Conservation (phyloP, 768 basidiomycete species). For the Thelephora ganbajun region DNA sequence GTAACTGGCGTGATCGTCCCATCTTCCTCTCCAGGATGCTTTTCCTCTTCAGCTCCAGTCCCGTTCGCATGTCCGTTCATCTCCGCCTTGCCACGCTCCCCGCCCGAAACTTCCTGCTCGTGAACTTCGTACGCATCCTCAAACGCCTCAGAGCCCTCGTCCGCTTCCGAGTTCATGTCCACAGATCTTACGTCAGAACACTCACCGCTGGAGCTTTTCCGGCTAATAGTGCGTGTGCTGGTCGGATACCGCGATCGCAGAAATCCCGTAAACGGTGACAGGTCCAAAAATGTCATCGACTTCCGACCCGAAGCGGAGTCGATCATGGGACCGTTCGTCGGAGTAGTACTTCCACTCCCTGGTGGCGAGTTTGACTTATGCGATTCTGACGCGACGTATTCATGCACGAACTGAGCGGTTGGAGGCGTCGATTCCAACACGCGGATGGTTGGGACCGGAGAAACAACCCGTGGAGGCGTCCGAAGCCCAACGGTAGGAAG, state of each 20-base stretch:
- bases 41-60: neutral
- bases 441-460: neutral
- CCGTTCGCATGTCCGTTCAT: neutral
- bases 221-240: conserved; percentile 13
- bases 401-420: conserved; percentile 10
- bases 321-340: conserved; percentile 21
- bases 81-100: neutral
- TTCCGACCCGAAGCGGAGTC: conserved; percentile 9
- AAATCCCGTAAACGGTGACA: conserved; percentile 51
- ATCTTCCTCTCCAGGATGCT: neutral
- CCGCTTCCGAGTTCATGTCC: conserved; percentile 9
- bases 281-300: conserved; percentile 32
- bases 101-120: neutral
- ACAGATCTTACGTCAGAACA: conserved; percentile 5
- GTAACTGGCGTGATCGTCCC: neutral
- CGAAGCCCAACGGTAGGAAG: conserved; percentile 1
- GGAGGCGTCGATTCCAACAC: neutral
- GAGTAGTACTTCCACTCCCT: conserved; percentile 44
- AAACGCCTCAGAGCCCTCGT: neutral
- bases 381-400: conserved; percentile 12
- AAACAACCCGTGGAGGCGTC: conserved; percentile 1
- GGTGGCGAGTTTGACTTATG: conserved; percentile 23
- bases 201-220: neutral
- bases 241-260: conserved; percentile 49
- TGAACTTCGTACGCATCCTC: conserved; percentile 7